These are phyloP conservation scores for Acanthamoeba royreba DNA, from an alignment of 208 protist species.

Conservation along the genomic window DNA sequence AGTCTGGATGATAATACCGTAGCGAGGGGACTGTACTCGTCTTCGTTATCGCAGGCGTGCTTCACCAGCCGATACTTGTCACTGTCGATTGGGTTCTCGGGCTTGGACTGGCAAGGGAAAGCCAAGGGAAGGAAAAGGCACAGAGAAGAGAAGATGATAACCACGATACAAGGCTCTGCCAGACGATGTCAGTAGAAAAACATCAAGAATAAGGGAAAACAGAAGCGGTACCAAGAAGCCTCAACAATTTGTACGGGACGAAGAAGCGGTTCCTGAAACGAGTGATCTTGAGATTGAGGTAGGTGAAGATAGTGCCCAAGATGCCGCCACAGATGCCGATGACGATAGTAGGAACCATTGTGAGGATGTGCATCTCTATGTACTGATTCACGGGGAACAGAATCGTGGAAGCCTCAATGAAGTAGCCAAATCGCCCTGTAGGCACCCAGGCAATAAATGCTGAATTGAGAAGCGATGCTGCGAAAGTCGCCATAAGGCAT, in stretches of 20 bases:
- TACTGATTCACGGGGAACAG: slow-evolving; percentile 87
- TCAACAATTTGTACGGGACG: slow-evolving; percentile 71
- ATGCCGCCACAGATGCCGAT: slow-evolving; percentile 85
- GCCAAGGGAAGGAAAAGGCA: slow-evolving; percentile 71
- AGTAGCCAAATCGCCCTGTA: slow-evolving; percentile 77
- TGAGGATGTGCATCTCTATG: slow-evolving; percentile 84
- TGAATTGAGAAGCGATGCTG: slow-evolving; percentile 78
- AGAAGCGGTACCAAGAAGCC: slow-evolving; percentile 77
- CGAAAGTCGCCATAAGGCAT: slow-evolving; percentile 86
- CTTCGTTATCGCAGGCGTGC: slow-evolving; percentile 71
- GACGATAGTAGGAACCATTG: slow-evolving; percentile 85
- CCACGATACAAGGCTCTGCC: slow-evolving; percentile 69
- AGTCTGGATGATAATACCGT: slow-evolving; percentile 62
- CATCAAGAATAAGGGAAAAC: slow-evolving; percentile 63
- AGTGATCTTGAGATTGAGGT: slow-evolving; percentile 84
- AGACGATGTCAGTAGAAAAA: not conserved
- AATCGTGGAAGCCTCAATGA: slow-evolving; percentile 84
- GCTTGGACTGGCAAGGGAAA: slow-evolving; percentile 41
- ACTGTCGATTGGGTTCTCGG: slow-evolving; percentile 56
- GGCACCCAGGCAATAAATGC: not conserved
- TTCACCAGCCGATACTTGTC: slow-evolving; percentile 46
- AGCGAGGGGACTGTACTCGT: slow-evolving; percentile 83
- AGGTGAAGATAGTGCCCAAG: slow-evolving; percentile 87
- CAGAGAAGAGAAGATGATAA: slow-evolving; percentile 78
- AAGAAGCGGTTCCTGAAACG: slow-evolving; percentile 79